Conservation (phyloP, 352 stramenopile species). For the Phytopythium chamaehyphon region DNA sequence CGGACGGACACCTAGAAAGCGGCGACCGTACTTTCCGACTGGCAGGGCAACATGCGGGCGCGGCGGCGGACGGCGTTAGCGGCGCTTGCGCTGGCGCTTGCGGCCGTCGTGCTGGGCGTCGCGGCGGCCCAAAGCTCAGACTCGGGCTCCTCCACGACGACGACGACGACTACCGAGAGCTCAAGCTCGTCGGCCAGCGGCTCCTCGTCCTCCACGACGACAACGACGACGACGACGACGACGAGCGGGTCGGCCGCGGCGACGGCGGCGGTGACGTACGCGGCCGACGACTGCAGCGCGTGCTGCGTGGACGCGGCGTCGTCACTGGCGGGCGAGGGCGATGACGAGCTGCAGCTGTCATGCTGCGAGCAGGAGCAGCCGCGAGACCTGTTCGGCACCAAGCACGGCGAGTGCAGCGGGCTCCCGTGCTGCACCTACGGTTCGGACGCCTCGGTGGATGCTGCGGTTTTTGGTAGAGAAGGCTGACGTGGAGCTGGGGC, state of each 20-base stretch:
- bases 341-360: constrained; percentile 27
- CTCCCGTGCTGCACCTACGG: constrained; percentile 77
- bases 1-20: background rate
- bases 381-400: constrained; percentile 51
- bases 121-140: background rate
- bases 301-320: constrained; percentile 38
- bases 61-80: background rate
- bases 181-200: background rate
- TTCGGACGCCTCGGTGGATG: too few species aligned
- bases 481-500: too few species aligned
- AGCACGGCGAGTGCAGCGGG: constrained; percentile 64
- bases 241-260: constrained; percentile 1
- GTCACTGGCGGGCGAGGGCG: constrained; percentile 15
- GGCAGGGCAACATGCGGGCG: background rate
- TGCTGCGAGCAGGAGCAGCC: constrained; percentile 50
- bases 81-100: background rate
- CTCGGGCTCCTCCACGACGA: constrained; percentile 3
- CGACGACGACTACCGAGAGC: background rate
- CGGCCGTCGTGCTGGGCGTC: background rate
- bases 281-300: constrained; percentile 53
- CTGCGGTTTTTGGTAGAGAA: too few species aligned
- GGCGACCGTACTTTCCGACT: background rate
- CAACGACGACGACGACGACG: constrained; percentile 8
- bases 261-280: constrained; percentile 8
- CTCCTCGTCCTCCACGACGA: constrained; percentile 4